Base-by-base conservation (phyloP, 23 red algal species). In the Gracilaria domingensis region DNA sequence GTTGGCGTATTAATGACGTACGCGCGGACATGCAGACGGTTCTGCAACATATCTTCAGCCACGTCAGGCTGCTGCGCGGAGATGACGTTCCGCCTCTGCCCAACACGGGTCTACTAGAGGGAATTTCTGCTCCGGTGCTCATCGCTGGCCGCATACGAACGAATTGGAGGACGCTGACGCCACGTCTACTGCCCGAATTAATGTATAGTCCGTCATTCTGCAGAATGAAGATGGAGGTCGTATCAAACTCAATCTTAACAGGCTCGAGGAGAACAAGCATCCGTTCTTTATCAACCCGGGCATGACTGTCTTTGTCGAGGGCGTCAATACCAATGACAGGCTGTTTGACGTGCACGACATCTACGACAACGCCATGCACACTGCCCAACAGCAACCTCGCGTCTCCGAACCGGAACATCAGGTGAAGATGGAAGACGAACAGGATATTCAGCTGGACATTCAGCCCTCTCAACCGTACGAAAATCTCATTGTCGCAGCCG, bases 321-420 rank as follows among this genome's bases (percentile, higher is more conserved):
- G 89, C 45, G 66, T 92, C 20, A 92, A 92, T 49, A 92, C 89
- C 12, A 92, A 92, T 77, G 79, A 79, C 2, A 53, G 79, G 11
- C 32, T 83, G 48, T 74, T 84, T 84, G 48, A 83, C 38, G 89
- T 92, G 4, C 89, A 92, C 34, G 89, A 79, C 50, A 58, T 92
- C 23, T 84, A 92, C 49, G 89, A 92, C 42, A 92, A 92, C 66
- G 62, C 79, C 20, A 92, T 92, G 62, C 66, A 37, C 4, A n/a
- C 51, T 8, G 0, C 38, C 23, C 4, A 77, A 37, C 42, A 48
- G 21, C 39, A 23, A 8, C 18, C 1, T 30, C 11, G 42, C 42
- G 40, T 14, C 21, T 20, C 21, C 72, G 26, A 77, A 21, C 47
- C 47, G 17, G 30, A 61, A 35, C 3, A 47, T 62, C 17, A 65